These are phyloP conservation scores for Botrytis tulipae DNA, from an alignment of 2,329 filamentous ascomycete species.

Conservation along the genomic window DNA sequence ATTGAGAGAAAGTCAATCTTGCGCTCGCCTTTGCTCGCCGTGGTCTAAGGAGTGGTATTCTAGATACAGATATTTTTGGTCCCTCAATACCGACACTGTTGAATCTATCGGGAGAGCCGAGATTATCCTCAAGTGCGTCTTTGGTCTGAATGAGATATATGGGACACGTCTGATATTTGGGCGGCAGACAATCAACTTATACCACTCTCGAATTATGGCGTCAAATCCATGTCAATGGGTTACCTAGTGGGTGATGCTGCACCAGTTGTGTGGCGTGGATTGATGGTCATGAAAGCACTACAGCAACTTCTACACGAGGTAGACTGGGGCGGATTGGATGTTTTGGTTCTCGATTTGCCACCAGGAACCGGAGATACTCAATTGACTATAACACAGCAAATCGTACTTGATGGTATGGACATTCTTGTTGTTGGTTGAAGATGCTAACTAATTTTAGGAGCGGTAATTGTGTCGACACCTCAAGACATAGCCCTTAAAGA, in stretches of 20 bases:
- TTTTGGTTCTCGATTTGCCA: conserved; percentile 86
- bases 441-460: conserved; percentile 48
- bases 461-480: conserved; percentile 87
- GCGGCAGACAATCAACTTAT: conserved; percentile 71
- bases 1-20: conserved; percentile 61
- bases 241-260: conserved; percentile 79
- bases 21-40: conserved; percentile 81
- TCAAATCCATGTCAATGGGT: conserved; percentile 99
- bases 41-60: conserved; percentile 79
- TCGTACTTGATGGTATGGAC: conserved; percentile 75
- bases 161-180: conserved; percentile 30
- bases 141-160: conserved; percentile 8
- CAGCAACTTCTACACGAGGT: conserved; percentile 95
- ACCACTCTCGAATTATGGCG: conserved; percentile 88
- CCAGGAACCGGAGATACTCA: conserved; percentile 96
- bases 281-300: conserved; percentile 97
- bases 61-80: conserved; percentile 96
- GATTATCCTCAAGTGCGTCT: conserved; percentile 66
- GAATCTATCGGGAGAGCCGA: conserved; percentile 74
- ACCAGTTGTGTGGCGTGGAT: conserved; percentile 89
- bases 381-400: conserved; percentile 92
- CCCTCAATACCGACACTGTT: conserved; percentile 91
- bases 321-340: conserved; percentile 84
- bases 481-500: conserved; percentile 92
- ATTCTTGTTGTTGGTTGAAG: background rate